Conservation (phyloP, 148 eudicot genomes). For the Chenopodium suecicum region DNA sequence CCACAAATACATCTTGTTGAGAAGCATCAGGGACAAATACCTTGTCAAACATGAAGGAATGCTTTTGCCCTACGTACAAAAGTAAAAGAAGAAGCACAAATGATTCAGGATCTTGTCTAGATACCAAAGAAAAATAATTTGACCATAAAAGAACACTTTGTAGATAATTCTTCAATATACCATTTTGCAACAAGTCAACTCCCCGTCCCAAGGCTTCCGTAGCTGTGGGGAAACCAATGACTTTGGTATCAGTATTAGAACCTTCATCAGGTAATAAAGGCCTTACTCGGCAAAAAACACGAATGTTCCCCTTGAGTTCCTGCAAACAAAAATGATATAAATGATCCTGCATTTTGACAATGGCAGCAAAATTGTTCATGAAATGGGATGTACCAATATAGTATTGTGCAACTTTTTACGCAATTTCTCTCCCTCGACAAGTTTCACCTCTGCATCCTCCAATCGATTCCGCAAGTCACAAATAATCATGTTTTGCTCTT, state of each 20-base stretch:
- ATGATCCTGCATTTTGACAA: not conserved
- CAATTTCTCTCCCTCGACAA: conserved; percentile 81
- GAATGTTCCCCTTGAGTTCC: conserved; percentile 98
- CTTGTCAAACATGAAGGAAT: conserved; percentile 78
- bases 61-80: conserved; percentile 66
- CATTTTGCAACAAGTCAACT: conserved; percentile 82
- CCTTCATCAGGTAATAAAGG: conserved; percentile 80
- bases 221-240: conserved; percentile 63
- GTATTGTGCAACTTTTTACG: conserved; percentile 96
- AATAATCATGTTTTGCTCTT: conserved; percentile 60
- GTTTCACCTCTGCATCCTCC: conserved; percentile 74
- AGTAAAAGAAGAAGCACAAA: conserved; percentile 9
- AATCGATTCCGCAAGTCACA: conserved; percentile 64
- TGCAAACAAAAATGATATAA: conserved; percentile 26
- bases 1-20: conserved; percentile 91
- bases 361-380: conserved; percentile 1
- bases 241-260: conserved; percentile 51
- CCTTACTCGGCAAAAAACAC: conserved; percentile 94
- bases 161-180: conserved; percentile 34
- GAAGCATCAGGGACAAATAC: conserved; percentile 83
- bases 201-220: conserved; percentile 76
- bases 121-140: not conserved
- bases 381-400: conserved; percentile 58
- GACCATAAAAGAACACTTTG: not conserved
- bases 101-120: not conserved